phyloP scores from a whole-genome alignment of 805 yeast genomes.

The Candida ascalaphidarum region DNA sequence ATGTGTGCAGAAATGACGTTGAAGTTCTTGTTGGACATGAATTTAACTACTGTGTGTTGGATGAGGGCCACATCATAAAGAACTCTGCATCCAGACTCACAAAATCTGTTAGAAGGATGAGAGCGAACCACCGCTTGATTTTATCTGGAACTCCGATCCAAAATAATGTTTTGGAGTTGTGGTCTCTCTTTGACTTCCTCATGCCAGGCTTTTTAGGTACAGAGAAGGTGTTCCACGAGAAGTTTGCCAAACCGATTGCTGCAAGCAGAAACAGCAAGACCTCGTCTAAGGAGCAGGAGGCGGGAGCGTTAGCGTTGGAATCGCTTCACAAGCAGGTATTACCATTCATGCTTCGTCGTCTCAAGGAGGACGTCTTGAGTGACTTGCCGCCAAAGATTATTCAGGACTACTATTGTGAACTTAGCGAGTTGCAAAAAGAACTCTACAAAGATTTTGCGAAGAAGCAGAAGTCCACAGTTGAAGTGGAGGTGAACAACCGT shows the following conservation, averaged over 20 bases:
- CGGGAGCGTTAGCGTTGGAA: slow-evolving; percentile 92
- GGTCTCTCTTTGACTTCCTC: slow-evolving; percentile 95
- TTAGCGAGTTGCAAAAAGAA: slow-evolving; percentile 82
- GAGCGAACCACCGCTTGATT: slow-evolving; percentile 84
- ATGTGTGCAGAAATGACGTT: slow-evolving; percentile 89
- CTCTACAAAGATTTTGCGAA: slow-evolving; percentile 84
- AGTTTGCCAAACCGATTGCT: slow-evolving; percentile 97
- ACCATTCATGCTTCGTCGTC: slow-evolving; percentile 92
- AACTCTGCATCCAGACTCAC: slow-evolving; percentile 84
- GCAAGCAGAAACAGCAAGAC: slow-evolving; percentile 86
- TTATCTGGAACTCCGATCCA: slow-evolving; percentile 98
- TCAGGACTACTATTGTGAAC: slow-evolving; percentile 95
- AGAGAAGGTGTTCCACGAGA: slow-evolving; percentile 87
- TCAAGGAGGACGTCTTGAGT: slow-evolving; percentile 91
- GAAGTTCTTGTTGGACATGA: slow-evolving; percentile 50
- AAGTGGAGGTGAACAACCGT: slow-evolving; percentile 43
- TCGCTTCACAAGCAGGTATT: slow-evolving; percentile 93
- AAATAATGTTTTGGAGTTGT: slow-evolving; percentile 88
- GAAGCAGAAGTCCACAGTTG: slow-evolving; percentile 69
- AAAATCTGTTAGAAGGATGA: slow-evolving; percentile 72
- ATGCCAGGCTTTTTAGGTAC: slow-evolving; percentile 99
- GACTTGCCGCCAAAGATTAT: slow-evolving; percentile 98
- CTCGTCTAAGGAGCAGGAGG: slow-evolving; percentile 88
- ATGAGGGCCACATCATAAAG: slow-evolving; percentile 96
- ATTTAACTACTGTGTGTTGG: slow-evolving; percentile 91